phyloP scores from a whole-genome alignment of 2,329 filamentous ascomycete genomes.

The Talaromyces sp. region DNA sequence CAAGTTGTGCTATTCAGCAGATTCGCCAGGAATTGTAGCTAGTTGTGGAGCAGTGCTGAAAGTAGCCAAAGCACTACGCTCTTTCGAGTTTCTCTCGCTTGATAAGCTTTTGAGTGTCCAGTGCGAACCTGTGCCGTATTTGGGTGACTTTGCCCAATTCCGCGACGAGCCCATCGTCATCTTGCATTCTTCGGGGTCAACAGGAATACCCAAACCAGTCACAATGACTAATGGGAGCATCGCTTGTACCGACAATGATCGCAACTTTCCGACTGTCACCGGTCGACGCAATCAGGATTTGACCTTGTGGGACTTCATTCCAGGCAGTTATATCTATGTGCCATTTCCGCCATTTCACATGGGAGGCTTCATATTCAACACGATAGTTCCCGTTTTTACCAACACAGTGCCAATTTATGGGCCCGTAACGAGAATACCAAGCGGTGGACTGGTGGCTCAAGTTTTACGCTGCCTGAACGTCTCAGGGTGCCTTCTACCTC shows the following conservation, averaged over 20 bases:
- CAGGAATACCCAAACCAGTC: slow-evolving; percentile 12
- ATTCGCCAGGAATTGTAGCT: neutral
- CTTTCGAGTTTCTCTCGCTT: neutral
- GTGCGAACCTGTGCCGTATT: neutral
- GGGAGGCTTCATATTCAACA: neutral
- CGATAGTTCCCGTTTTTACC: neutral
- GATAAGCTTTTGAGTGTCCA: neutral
- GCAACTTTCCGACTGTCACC: neutral
- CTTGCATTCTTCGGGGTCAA: slow-evolving; percentile 12
- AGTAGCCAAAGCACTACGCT: neutral
- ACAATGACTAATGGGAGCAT: slow-evolving; percentile 1
- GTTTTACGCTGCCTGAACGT: neutral
- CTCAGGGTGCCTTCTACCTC: slow-evolving; percentile 7
- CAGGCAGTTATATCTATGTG: slow-evolving; percentile 4
- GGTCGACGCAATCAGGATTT: slow-evolving; percentile 7
- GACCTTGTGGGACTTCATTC: slow-evolving; percentile 10
- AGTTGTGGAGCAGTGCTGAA: neutral
- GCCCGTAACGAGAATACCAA: slow-evolving; percentile 7
- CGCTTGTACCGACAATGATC: slow-evolving; percentile 4
- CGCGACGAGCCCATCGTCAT: slow-evolving; percentile 1
- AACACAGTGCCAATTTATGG: neutral
- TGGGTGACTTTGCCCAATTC: neutral
- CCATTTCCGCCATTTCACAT: slow-evolving; percentile 11
- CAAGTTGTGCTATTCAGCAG: neutral
- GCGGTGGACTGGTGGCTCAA: neutral